phyloP scores from a whole-genome alignment of 2,329 filamentous ascomycete genomes.

The Epichloe brachyelytri region DNA sequence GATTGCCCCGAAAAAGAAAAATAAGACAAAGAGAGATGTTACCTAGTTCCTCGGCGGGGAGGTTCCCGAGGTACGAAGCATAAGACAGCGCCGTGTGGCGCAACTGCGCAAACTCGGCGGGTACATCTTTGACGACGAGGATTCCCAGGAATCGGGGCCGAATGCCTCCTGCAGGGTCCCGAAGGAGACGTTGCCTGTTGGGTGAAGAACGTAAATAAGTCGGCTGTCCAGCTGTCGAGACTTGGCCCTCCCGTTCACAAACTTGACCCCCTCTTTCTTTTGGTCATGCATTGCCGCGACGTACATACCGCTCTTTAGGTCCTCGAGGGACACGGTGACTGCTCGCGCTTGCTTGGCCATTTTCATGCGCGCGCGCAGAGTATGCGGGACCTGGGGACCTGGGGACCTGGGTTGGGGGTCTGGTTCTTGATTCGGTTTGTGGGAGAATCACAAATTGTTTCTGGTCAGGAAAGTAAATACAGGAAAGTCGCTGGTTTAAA shows the following conservation, averaged over 20 bases:
- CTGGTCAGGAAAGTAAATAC: background rate
- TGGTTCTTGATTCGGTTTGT: no score
- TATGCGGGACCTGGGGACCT: background rate
- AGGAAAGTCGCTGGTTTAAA: background rate
- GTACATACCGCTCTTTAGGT: slow-evolving; percentile 42
- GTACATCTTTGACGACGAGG: slow-evolving; percentile 80
- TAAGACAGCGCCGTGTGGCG: slow-evolving; percentile 69
- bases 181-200: slow-evolving; percentile 51
- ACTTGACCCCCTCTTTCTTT: no score
- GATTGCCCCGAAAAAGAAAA: background rate
- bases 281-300: background rate
- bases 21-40: slow-evolving; percentile 12
- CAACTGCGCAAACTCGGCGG: slow-evolving; percentile 55
- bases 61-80: slow-evolving; percentile 75
- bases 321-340: slow-evolving; percentile 48
- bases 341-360: slow-evolving; percentile 40
- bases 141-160: slow-evolving; percentile 86
- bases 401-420: no score
- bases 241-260: background rate
- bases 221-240: no score
- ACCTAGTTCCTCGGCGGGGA: slow-evolving; percentile 62
- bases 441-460: no score
- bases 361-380: background rate
- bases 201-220: slow-evolving; percentile 1
- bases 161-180: slow-evolving; percentile 66